Evolutionary conservation across 768 basidiomycete genomes (phyloP), one percentile per base, ranked within the genome.

Genomic region (Leucosporidium yakuticum): DNA sequence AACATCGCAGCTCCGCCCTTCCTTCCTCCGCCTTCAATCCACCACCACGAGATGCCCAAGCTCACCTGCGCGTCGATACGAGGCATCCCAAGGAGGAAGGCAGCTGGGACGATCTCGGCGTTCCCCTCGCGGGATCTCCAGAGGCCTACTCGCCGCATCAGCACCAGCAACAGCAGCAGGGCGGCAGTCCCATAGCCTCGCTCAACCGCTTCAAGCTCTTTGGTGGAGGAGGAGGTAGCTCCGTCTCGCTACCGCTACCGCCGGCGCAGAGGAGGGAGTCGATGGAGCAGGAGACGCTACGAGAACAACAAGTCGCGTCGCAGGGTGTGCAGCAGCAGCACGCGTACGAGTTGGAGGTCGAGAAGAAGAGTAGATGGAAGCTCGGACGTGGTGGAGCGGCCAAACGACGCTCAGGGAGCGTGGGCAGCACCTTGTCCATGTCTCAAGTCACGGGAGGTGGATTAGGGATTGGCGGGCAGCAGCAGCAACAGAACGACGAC

Each of bases 361-460:
- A 39, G 4, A 68, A 55, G 58, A 68, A 64, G 67, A 65, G 56
- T 15, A 17, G 64, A 15, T 68, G 64, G 67, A 68, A 51, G 49
- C 20, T 63, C n/a, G 65, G 69, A 0, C n/a, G 65, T 3, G 49
- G 53, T 12, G 27, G 17, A 51, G 50, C 50, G 17, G 44, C 25
- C 23, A 71, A 68, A n/a, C 62, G n/a, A 29, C 48, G 69, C 8
- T 20, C 54, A 50, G 70, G 53, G 1, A 65, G 67, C 58, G 34
- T 58, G 29, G 48, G 67, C 56, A 64, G 66, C 63, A 63, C 44
- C 47, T 15, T 44, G 8, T 44, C 39, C 39, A 44, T 44, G 39
- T 44, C 39, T 7, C 39, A 44, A 44, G 39, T 44, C 14, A 44
- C 39, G 39, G 39, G 39, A 8, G 39, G 39, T 2, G 39, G 8